Percentiles rank a stretch among this genome's conserved stretches.
Evolutionary conservation across 2,329 filamentous ascomycete species (phyloP).

Genomic region (Setomelanomma holmii): DNA sequence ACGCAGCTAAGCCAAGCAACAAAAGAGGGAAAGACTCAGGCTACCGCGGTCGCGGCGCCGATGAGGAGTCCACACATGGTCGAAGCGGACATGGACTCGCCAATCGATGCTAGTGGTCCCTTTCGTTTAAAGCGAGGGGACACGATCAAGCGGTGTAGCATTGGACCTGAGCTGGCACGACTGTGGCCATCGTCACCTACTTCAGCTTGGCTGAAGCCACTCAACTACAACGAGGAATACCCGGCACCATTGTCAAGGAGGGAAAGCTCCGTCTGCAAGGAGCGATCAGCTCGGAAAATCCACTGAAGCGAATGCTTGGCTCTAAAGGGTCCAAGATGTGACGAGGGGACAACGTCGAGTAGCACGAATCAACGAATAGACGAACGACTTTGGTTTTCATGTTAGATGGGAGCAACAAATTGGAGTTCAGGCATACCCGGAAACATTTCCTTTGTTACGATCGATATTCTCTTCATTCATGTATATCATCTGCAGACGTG

Average conservation of each 20-base stretch:
- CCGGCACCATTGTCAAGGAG: constrained; percentile 8
- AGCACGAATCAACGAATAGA: neutral
- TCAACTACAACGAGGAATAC: neutral
- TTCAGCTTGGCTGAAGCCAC: constrained; percentile 12
- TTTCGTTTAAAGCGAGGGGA: constrained; percentile 39
- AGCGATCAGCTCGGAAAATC: neutral
- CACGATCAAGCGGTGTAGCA: constrained; percentile 24
- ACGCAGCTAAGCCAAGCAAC: neutral
- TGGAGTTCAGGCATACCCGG: constrained; percentile 29
- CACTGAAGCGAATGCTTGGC: neutral
- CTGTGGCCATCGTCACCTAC: constrained; percentile 28
- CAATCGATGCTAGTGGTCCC: constrained; percentile 37
- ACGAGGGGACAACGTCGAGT: too few relatives aligned
- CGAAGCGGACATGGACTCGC: constrained; percentile 23
- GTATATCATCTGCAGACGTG: constrained; percentile 32
- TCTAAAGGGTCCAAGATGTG: neutral
- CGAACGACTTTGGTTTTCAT: neutral
- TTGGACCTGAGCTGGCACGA: constrained; percentile 22
- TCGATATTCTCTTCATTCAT: constrained; percentile 16
- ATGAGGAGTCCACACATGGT: neutral
- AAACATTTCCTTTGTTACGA: constrained; percentile 12
- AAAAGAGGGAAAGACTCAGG: constrained; percentile 1
- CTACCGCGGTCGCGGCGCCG: constrained; percentile 2
- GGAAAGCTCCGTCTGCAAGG: constrained; percentile 9
- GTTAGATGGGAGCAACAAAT: constrained; percentile 3